These are phyloP conservation scores for Ascomycota sp. DNA, from an alignment of 2,329 filamentous ascomycete species.

Conservation along the genomic window DNA sequence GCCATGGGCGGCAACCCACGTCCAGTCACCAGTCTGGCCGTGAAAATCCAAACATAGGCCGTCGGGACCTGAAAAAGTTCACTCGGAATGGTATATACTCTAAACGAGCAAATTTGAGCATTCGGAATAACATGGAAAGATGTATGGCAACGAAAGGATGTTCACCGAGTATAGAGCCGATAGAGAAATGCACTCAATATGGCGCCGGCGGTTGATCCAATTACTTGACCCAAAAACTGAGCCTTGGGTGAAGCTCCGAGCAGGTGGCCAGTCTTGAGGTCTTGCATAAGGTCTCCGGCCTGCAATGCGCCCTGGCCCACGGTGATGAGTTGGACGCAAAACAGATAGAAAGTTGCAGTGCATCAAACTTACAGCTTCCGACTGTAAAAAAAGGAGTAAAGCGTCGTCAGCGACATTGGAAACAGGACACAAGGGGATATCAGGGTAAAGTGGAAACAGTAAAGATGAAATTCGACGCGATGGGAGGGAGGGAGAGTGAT, in stretches of 20 bases:
- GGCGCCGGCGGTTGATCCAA: constrained; percentile 72
- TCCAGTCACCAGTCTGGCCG: constrained; percentile 78
- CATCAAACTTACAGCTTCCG: constrained; percentile 15
- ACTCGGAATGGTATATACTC: constrained; percentile 74
- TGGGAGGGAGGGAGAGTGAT: not conserved
- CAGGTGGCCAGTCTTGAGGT: constrained; percentile 88
- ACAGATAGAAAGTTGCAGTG: no score
- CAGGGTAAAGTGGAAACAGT: no score
- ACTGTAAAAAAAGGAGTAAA: constrained; percentile 7
- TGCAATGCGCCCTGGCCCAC: constrained; percentile 49
- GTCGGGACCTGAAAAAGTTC: constrained; percentile 87
- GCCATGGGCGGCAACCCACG: constrained; percentile 73
- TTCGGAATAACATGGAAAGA: no score
- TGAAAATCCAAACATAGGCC: constrained; percentile 94
- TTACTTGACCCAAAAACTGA: constrained; percentile 91
- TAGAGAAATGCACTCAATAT: constrained; percentile 76
- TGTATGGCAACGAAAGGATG: no score
- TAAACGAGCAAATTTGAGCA: constrained; percentile 8
- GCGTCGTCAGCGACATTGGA: no score
- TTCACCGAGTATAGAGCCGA: constrained; percentile 53
- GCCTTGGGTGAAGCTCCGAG: constrained; percentile 82
- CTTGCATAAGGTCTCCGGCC: constrained; percentile 90
- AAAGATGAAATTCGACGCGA: not conserved
- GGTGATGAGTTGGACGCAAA: not conserved
- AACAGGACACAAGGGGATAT: no score